A percentile compares a stretch with the other conserved stretches of the same genome.
Evolutionary conservation across 805 yeast genomes (phyloP).

Genomic region (Metschnikowia drakensbergensis): DNA sequence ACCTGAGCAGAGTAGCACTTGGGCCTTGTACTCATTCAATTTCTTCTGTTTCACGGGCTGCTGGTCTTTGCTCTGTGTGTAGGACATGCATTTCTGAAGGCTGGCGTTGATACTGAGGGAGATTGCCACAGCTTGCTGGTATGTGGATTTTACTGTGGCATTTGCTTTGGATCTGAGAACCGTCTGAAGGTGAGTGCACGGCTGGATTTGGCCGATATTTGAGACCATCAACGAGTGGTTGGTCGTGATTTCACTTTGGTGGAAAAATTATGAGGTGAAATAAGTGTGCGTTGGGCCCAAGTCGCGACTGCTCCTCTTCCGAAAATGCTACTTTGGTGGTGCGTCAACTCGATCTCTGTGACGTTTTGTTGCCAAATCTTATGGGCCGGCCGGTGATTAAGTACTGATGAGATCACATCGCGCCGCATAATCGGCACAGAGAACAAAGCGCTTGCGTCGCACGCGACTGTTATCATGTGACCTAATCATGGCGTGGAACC

Average conservation of each 20-base stretch:
- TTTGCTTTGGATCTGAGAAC: conserved; percentile 48
- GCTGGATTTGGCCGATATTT: conserved; percentile 30
- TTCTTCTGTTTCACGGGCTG: conserved; percentile 32
- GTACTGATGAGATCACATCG: conserved; percentile 5
- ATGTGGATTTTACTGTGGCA: conserved; percentile 47
- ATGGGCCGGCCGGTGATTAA: conserved; percentile 2
- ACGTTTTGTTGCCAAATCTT: not conserved
- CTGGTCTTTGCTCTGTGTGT: conserved; percentile 36
- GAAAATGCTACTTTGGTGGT: not conserved
- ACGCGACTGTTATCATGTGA: conserved; percentile 3
- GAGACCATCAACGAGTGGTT: not conserved
- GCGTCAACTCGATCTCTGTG: not conserved
- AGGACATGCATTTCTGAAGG: conserved; percentile 17
- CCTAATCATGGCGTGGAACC: not conserved
- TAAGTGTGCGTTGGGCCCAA: not conserved
- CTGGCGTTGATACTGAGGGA: conserved; percentile 32
- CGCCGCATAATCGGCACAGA: conserved; percentile 4
- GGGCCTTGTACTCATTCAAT: conserved; percentile 40
- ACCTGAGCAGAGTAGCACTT: conserved; percentile 48
- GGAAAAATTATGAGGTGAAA: not conserved
- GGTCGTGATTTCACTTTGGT: too few relatives aligned
- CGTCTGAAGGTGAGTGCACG: conserved; percentile 48
- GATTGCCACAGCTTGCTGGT: conserved; percentile 49
- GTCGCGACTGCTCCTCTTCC: not conserved
- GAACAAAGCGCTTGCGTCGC: not conserved